These are phyloP conservation scores for Backusella psychrophila DNA, from an alignment of 192 early-diverging fungal genomes.

Conservation along the genomic window DNA sequence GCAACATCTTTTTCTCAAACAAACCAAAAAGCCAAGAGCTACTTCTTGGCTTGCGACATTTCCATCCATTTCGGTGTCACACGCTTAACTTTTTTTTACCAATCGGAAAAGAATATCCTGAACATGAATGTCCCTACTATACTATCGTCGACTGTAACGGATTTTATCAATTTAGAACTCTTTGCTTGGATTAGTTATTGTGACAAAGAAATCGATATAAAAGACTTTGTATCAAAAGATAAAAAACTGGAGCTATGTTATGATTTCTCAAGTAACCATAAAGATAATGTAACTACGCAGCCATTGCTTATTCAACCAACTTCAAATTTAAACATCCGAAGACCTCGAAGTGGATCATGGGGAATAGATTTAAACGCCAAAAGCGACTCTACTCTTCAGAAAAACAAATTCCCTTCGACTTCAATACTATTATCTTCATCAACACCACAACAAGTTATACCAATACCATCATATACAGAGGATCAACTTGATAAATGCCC, in stretches of 20 bases:
- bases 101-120: background rate
- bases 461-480: background rate
- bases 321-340: background rate
- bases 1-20: background rate
- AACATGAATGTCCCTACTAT: background rate
- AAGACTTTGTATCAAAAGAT: background rate
- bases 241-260: background rate
- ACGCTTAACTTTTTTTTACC: background rate
- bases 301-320: background rate
- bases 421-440: background rate
- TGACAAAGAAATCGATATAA: background rate
- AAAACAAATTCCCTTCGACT: background rate
- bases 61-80: background rate
- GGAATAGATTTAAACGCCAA: background rate
- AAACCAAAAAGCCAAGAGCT: background rate
- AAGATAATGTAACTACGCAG: background rate
- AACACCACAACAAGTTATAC: background rate
- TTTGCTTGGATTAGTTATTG: background rate
- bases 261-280: background rate
- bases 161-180: background rate
- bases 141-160: background rate
- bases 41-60: conserved; percentile 8
- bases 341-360: background rate
- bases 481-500: background rate
- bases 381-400: background rate